Evolutionary conservation across 2,329 filamentous ascomycete species (phyloP), one percentile per base, ranked within the genome.

Genomic region (Calonectria hongkongensis): DNA sequence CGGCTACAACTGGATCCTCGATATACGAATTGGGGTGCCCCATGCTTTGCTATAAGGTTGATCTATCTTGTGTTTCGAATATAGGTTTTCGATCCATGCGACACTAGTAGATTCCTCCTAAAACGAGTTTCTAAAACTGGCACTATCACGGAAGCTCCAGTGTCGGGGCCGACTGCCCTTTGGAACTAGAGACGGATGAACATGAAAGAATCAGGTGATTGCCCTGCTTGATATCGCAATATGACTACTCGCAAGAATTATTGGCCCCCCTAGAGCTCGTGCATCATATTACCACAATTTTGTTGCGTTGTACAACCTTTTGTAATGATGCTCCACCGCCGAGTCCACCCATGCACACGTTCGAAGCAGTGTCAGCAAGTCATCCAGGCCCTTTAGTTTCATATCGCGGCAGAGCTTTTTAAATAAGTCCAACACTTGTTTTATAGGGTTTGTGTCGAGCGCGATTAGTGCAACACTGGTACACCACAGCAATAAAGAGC

Each of bases 261-360:
- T n/a, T n/a, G 7, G 8, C 0, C 16, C 18, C n/a, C 7, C n/a
- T 2, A 25, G 9, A 48, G n/a, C 25, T 8, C 45, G 2, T 25
- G 21, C n/a, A 48, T 25, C n/a, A 10, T 12, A 9, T 56, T 33
- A 56, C 64, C 48, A 66, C 13, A 66, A 39, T 33, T 66, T 66
- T 10, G 45, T 30, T 7, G 36, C 7, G 1, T 15, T 51, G n/a
- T 50, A 27, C 2, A 66, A 33, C 36, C 25, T 33, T 25, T 33
- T 39, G 27, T 66, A 66, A 15, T 69, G 45, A 9, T 33, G 63
- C 30, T 71, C 62, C 25, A 43, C 62, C 15, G 68, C 68, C 6
- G 43, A 28, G 36, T 71, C 68, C 21, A 66, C 25, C 68, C 68
- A 71, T 25, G 68, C 68, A 66, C 66, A 66, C 9, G 30, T 71